Conservation (phyloP, 73 alveolate genomes). For the Breviolum minutum region DNA sequence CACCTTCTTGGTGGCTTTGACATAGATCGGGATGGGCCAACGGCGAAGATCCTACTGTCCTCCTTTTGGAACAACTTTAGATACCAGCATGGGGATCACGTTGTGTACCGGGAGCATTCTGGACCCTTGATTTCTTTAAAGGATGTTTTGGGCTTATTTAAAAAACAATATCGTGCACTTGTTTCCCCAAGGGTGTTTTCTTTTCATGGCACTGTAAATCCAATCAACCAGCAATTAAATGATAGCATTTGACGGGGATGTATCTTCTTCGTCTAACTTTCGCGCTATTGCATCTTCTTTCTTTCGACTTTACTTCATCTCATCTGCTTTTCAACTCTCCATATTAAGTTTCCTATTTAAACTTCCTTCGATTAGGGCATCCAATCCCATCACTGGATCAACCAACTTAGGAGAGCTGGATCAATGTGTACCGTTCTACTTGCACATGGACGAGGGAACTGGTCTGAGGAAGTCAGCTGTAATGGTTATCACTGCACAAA, state of each 20-base stretch:
- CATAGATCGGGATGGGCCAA: neutral
- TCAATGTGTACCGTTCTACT: constrained; percentile 3
- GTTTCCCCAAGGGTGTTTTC: no score
- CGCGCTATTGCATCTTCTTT: neutral
- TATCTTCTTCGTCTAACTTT: no score
- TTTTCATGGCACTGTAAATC: no score
- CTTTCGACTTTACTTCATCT: neutral
- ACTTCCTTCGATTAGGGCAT: no score
- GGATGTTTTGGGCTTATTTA: no score
- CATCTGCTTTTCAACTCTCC: no score
- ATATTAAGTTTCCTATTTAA: no score
- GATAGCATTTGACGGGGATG: no score
- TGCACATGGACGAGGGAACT: constrained; percentile 25
- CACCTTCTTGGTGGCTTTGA: neutral
- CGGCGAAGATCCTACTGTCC: neutral
- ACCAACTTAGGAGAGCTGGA: neutral
- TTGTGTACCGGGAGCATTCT: neutral
- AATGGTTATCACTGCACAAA: neutral
- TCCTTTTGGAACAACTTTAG: neutral
- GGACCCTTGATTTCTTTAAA: neutral
- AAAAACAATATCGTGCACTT: no score
- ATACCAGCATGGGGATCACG: neutral
- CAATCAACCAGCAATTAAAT: no score
- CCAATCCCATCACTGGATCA: no score
- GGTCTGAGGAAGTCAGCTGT: neutral